Base-by-base conservation (phyloP, 2,329 filamentous ascomycete species). In the Leptographium wingfieldii region DNA sequence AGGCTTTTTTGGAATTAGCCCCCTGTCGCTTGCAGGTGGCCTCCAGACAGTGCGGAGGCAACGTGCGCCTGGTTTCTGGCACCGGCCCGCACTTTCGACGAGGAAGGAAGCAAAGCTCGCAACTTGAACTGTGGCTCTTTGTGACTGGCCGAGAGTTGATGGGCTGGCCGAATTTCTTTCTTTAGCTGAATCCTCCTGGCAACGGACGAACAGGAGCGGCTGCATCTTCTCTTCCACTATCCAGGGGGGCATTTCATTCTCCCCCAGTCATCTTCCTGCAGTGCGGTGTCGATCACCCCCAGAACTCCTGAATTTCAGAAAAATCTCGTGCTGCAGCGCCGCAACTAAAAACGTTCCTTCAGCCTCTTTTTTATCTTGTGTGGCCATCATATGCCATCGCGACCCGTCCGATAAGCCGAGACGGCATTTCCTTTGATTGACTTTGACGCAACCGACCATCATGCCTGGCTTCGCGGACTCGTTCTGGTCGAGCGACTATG, bases 401-500 rank as follows among this genome's bases (percentile, higher is more conserved):
- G 55, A 35, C 11, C 9, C 11, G 25, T 19, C 43, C 16, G 43
- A 46, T n/a, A n/a, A 19, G 43, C 53, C n/a, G 29, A 52, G 10
- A 46, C 27, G n/a, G 43, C 43, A 19, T 46, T 52, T 60, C 57
- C 61, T 29, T 25, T 53, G 27, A 31, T 25, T 27, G 22, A 27
- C 48, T 51, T 51, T 51, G 11, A 25, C 14, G 35, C 19, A 25
- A 58, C 43, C 65, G 54, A 59, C 66, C 69, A 84, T 73, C 71
- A 92, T 92, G 88, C 87, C 88, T 67, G 84, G 89, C 68, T 97
- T 99, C 75, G 86, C 91, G 67, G 90, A 92, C 76, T 96, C 92
- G 57, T 97, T 99, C 77, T 99, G 94, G 94, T 96, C 94, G 63
- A 84, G 84, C 71, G 94, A 99, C 81, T 97, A 97, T 80, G 92